phyloP scores from a whole-genome alignment of 352 stramenopile species.

The Globisporangium parvum region DNA sequence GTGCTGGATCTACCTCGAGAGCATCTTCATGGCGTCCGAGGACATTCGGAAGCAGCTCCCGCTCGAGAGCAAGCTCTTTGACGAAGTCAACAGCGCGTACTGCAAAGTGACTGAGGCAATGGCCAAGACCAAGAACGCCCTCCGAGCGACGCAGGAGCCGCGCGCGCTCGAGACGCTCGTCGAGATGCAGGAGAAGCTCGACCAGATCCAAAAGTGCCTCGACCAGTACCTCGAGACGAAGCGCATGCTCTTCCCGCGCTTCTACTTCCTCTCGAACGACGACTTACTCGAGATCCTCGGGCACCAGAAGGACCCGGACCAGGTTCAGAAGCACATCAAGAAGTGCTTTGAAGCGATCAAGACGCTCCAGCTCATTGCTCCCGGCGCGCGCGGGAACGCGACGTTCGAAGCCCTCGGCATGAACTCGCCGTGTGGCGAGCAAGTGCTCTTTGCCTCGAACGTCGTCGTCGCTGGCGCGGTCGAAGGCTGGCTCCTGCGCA shows the following conservation, averaged over 20 bases:
- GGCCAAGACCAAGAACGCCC: conserved; percentile 71
- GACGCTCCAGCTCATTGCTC: conserved; percentile 58
- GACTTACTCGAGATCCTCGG: conserved; percentile 84
- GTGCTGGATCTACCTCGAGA: conserved; percentile 95
- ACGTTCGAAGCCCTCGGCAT: conserved; percentile 87
- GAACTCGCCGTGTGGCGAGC: conserved; percentile 88
- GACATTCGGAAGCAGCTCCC: conserved; percentile 94
- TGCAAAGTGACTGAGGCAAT: conserved; percentile 67
- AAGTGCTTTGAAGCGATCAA: conserved; percentile 92
- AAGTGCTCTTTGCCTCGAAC: conserved; percentile 78
- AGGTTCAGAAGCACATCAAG: conserved; percentile 89
- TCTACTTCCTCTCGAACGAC: conserved; percentile 89
- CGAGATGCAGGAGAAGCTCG: conserved; percentile 84
- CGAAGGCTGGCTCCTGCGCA: conserved; percentile 84
- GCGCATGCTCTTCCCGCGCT: conserved; percentile 81
- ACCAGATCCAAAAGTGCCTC: conserved; percentile 84
- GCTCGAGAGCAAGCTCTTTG: conserved; percentile 78
- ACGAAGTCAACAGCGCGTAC: conserved; percentile 82
- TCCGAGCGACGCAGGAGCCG: conserved; percentile 56
- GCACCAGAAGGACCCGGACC: conserved; percentile 83
- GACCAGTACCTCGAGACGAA: conserved; percentile 88
- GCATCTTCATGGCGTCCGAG: conserved; percentile 93
- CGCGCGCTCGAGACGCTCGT: conserved; percentile 57
- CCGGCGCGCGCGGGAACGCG: conserved; percentile 65
- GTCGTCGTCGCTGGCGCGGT: conserved; percentile 88